A percentile compares a stretch with the other conserved stretches of the same genome.
Evolutionary conservation across 768 basidiomycete genomes (phyloP).

Genomic region (Pleurotus pulmonarius): DNA sequence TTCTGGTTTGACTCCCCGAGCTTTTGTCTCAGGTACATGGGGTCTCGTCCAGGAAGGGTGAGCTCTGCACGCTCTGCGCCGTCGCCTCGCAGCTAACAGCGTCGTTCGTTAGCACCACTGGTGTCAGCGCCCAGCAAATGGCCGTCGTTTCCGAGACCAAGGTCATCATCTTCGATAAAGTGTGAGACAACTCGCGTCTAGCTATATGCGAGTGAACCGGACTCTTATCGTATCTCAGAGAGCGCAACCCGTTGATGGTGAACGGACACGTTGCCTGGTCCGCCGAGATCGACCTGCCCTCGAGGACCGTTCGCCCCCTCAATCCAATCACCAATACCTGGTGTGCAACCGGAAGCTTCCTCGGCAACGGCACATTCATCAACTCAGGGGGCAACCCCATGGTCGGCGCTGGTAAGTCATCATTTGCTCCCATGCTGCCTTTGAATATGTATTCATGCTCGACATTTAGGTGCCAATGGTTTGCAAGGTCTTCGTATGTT

Average conservation of each 20-base stretch:
- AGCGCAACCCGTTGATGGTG: slow-evolving; percentile 35
- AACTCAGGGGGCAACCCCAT: slow-evolving; percentile 14
- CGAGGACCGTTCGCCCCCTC: slow-evolving; percentile 30
- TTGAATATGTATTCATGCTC: background rate
- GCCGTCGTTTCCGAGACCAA: slow-evolving; percentile 17
- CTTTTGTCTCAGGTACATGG: slow-evolving; percentile 8
- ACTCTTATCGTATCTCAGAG: background rate
- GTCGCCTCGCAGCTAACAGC: background rate
- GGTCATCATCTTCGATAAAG: slow-evolving; percentile 20
- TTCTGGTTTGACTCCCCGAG: background rate
- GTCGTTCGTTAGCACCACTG: slow-evolving; percentile 14
- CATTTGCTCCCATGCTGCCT: background rate
- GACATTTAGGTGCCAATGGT: slow-evolving; percentile 20
- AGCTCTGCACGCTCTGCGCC: background rate
- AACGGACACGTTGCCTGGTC: slow-evolving; percentile 44
- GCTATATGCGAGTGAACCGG: background rate
- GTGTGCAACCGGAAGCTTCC: slow-evolving; percentile 38
- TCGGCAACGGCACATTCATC: slow-evolving; percentile 39
- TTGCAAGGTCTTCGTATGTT: slow-evolving; percentile 33
- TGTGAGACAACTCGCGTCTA: slow-evolving; percentile 7
- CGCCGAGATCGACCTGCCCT: slow-evolving; percentile 37
- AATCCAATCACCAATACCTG: slow-evolving; percentile 36
- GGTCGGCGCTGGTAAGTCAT: slow-evolving; percentile 11
- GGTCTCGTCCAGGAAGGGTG: slow-evolving; percentile 11
- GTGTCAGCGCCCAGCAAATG: slow-evolving; percentile 19